Evolutionary conservation across 495 filamentous ascomycete genomes (phyloP).

Genomic region (Penicillium daleae): DNA sequence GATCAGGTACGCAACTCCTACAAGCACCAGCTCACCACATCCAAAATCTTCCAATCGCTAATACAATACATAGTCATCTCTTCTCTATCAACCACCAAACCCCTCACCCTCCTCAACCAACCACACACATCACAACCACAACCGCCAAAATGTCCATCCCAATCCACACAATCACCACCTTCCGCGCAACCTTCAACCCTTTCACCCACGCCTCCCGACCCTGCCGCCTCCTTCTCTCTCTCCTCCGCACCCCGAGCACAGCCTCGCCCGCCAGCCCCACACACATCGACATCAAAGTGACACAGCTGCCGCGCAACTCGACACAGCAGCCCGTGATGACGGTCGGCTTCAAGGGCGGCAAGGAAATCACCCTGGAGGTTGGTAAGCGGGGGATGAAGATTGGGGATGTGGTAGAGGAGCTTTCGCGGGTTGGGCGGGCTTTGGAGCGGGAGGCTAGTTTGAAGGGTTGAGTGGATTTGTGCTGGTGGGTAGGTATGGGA

Average conservation of each 20-base stretch:
- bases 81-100: not conserved
- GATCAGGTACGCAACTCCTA: conserved; percentile 21
- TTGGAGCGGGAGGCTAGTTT: conserved; percentile 83
- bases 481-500: not conserved
- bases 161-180: conserved; percentile 67
- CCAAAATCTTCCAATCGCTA: not conserved
- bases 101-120: not conserved
- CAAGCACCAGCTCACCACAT: not conserved
- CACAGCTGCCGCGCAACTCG: conserved; percentile 67
- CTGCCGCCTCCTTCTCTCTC: conserved; percentile 81
- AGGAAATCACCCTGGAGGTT: conserved; percentile 64
- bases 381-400: conserved; percentile 84
- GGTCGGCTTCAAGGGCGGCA: conserved; percentile 68
- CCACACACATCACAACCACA: not conserved
- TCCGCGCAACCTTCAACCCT: conserved; percentile 87
- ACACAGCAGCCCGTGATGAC: conserved; percentile 57
- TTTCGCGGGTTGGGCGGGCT: conserved; percentile 82
- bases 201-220: conserved; percentile 78
- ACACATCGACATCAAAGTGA: conserved; percentile 73
- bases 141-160: conserved; percentile 74
- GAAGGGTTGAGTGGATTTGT: conserved; percentile 47
- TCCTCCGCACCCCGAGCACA: conserved; percentile 66
- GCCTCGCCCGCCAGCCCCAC: conserved; percentile 71
- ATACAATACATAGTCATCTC: not conserved
- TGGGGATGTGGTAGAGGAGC: conserved; percentile 83